Evolutionary conservation across 2,329 filamentous ascomycete species (phyloP).

Genomic region (Monilinia fructicola): DNA sequence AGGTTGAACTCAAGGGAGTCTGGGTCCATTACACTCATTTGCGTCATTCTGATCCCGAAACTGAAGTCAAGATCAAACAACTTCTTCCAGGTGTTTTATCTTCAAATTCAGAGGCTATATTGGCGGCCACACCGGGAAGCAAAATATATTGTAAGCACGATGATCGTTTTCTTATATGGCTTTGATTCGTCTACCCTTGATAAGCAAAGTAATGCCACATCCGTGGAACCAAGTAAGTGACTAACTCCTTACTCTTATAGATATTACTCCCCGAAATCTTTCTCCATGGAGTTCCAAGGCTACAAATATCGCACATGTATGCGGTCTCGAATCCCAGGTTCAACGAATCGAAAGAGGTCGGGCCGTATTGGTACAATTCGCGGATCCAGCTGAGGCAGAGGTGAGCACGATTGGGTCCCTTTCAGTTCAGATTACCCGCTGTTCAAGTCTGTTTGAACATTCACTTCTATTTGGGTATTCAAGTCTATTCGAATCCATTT

Average conservation of each 20-base stretch:
- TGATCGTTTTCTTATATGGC: neutral
- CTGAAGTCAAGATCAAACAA: slow-evolving; percentile 34
- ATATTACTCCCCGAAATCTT: slow-evolving; percentile 79
- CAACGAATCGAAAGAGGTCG: slow-evolving; percentile 86
- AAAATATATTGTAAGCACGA: slow-evolving; percentile 15
- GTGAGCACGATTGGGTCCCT: slow-evolving; percentile 7
- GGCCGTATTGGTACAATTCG: slow-evolving; percentile 67
- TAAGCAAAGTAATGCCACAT: no score
- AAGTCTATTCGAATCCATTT: neutral
- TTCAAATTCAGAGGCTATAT: slow-evolving; percentile 22
- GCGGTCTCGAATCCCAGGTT: slow-evolving; percentile 68
- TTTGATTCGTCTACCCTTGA: no score
- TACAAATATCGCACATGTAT: slow-evolving; percentile 90
- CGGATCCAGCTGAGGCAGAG: slow-evolving; percentile 45
- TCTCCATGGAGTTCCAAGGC: slow-evolving; percentile 98
- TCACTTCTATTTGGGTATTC: neutral
- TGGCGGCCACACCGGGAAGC: slow-evolving; percentile 26
- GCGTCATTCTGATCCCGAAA: slow-evolving; percentile 28
- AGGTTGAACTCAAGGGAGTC: slow-evolving; percentile 35
- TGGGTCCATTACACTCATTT: slow-evolving; percentile 40
- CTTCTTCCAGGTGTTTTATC: slow-evolving; percentile 32
- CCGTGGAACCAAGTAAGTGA: no score
- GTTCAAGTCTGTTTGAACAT: neutral
- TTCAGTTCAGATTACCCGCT: neutral
- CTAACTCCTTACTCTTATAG: slow-evolving; percentile 42